phyloP scores from a whole-genome alignment of 2,329 filamentous ascomycete species.

The Pestalotiopsis sp. region DNA sequence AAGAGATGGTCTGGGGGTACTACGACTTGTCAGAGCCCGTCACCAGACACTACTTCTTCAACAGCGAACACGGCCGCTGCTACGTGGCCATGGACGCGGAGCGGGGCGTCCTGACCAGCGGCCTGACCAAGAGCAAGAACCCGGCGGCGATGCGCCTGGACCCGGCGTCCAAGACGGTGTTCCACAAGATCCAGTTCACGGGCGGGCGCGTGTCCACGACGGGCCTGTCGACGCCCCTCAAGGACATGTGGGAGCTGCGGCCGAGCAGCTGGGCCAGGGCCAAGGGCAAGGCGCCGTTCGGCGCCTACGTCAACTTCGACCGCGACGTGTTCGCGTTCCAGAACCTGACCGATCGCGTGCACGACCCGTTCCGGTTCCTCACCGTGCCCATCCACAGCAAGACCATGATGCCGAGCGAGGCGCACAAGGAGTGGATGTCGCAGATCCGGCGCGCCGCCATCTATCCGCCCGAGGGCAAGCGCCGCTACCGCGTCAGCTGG shows the following conservation, averaged over 20 bases:
- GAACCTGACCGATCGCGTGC: neutral
- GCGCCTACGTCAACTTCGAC: neutral
- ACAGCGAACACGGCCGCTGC: too few relatives aligned
- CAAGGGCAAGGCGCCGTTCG: neutral
- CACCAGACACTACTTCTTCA: slow-evolving; percentile 8
- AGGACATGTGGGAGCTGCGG: neutral
- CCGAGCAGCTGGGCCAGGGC: neutral
- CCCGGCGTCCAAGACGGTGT: neutral
- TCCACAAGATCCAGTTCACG: neutral
- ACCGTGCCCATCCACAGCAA: neutral
- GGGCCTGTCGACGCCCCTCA: neutral
- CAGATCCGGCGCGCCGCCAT: neutral
- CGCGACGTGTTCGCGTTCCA: neutral
- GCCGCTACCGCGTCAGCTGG: neutral
- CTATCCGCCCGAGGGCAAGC: neutral
- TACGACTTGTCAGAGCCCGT: neutral
- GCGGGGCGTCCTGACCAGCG: neutral
- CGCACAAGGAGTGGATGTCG: neutral
- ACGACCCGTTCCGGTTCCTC: neutral
- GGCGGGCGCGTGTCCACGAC: neutral
- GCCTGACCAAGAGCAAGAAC: neutral
- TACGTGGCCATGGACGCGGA: neutral
- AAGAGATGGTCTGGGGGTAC: slow-evolving; percentile 10
- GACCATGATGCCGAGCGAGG: neutral
- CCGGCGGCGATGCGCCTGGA: neutral